Conservation (phyloP, 192 early-diverging fungal species). For the Pecoramyces ruminantium region DNA sequence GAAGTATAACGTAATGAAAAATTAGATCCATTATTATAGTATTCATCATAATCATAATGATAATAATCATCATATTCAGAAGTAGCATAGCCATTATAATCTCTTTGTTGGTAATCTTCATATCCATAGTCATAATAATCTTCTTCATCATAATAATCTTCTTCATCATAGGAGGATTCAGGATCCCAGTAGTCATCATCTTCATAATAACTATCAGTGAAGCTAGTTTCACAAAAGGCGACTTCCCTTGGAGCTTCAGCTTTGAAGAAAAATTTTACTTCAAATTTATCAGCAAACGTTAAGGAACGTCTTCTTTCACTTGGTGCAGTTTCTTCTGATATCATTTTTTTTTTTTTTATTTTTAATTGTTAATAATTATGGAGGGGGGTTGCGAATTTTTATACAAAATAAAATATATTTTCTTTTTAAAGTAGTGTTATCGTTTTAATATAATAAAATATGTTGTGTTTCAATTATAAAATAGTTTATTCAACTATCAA, state of each 20-base stretch:
- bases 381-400: too few relatives aligned
- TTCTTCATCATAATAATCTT: background rate
- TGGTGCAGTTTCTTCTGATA: background rate
- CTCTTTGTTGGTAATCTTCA: too few relatives aligned
- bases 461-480: too few relatives aligned
- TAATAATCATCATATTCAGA: background rate
- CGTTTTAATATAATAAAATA: too few relatives aligned
- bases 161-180: background rate
- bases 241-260: background rate
- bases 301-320: background rate
- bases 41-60: background rate
- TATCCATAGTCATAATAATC: background rate
- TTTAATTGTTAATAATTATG: too few relatives aligned
- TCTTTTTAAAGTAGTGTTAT: too few relatives aligned
- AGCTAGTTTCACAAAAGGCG: background rate
- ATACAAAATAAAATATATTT: too few relatives aligned
- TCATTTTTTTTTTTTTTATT: too few relatives aligned
- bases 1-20: background rate
- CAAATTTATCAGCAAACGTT: background rate
- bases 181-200: background rate
- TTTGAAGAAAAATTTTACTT: background rate
- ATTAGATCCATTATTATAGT: background rate
- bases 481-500: too few relatives aligned
- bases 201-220: background rate
- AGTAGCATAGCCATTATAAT: background rate